Percentiles rank a stretch among this genome's conserved stretches.
phyloP scores from a whole-genome alignment of 805 yeast species.

The Metschnikowia vanudenii region DNA sequence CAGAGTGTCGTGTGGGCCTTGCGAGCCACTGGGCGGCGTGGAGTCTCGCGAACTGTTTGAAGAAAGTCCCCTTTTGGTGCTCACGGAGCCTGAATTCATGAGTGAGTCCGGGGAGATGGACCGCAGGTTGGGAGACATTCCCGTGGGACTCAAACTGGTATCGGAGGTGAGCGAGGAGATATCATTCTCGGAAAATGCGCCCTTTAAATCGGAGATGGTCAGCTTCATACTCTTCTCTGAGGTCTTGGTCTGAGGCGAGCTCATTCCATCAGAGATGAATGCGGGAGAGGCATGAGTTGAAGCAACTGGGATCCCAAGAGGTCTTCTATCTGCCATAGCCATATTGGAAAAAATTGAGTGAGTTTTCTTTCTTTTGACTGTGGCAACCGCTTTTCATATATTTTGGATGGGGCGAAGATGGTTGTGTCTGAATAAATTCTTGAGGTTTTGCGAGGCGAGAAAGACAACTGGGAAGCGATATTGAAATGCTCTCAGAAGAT shows the following conservation, averaged over 20 bases:
- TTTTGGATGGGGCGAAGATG: neutral
- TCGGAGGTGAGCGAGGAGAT: constrained; percentile 8
- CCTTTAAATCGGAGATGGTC: constrained; percentile 21
- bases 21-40: constrained; percentile 25
- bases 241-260: constrained; percentile 3
- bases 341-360: constrained; percentile 25
- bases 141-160: constrained; percentile 27
- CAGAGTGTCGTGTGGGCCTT: neutral
- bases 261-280: constrained; percentile 29
- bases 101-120: constrained; percentile 45
- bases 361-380: neutral
- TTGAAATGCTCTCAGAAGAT: constrained; percentile 22
- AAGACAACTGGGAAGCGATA: constrained; percentile 18
- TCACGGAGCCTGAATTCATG: constrained; percentile 29
- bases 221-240: constrained; percentile 12
- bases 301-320: constrained; percentile 52
- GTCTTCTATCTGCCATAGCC: constrained; percentile 71
- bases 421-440: neutral
- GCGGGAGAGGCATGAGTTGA: constrained; percentile 48
- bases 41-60: constrained; percentile 33
- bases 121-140: constrained; percentile 36
- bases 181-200: constrained; percentile 10
- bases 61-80: constrained; percentile 18
- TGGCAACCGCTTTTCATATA: neutral
- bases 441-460: neutral